Conservation (phyloP, 345 rosid species). For the Trapa bicornis region DNA sequence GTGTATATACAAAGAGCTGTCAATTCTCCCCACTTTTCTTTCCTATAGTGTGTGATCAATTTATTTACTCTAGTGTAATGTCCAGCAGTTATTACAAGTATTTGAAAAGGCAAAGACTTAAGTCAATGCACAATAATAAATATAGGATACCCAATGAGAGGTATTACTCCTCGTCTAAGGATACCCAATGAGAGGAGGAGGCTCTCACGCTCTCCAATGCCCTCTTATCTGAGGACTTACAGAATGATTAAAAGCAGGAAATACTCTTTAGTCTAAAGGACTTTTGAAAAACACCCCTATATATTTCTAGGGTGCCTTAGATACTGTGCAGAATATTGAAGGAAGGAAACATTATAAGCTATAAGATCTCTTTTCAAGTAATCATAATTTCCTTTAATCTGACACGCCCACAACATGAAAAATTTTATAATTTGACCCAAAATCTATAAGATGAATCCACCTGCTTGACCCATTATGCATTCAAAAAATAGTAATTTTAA, state of each 20-base stretch:
- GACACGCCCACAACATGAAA: no score
- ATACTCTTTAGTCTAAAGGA: slow-evolving; percentile 14
- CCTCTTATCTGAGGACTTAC: background rate
- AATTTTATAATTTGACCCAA: no score
- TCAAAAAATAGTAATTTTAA: no score
- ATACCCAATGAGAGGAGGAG: background rate
- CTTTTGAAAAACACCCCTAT: background rate
- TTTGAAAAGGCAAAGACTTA: background rate
- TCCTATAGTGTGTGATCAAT: no score
- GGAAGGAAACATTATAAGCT: no score
- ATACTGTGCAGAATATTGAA: no score
- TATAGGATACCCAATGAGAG: background rate
- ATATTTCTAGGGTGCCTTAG: background rate
- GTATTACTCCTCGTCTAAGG: background rate
- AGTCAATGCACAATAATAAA: slow-evolving; percentile 1
- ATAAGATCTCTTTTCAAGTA: no score
- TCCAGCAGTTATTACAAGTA: background rate
- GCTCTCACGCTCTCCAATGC: background rate
- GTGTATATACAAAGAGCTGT: background rate
- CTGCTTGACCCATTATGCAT: no score
- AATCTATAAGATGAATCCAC: no score
- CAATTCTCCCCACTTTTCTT: no score
- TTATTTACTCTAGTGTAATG: background rate
- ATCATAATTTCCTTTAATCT: no score
- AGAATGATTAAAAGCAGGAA: slow-evolving; percentile 6